These are phyloP conservation scores for Thermoascus crustaceus DNA, from an alignment of 2,329 filamentous ascomycete species.

Conservation along the genomic window DNA sequence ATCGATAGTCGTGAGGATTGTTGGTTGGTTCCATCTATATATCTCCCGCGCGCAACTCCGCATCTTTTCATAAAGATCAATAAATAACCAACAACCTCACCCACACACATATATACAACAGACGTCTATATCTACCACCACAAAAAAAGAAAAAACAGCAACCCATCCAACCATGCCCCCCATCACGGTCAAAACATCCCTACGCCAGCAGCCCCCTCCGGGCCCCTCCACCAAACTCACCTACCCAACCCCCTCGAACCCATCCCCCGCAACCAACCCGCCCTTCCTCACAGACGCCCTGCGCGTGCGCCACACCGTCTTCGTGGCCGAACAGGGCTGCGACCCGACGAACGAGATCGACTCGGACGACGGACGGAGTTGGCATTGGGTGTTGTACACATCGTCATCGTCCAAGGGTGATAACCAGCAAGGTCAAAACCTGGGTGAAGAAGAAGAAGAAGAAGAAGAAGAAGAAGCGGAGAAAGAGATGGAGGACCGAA, in stretches of 20 bases:
- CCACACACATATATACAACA: too few species aligned
- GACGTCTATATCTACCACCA: background rate
- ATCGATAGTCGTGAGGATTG: too few species aligned
- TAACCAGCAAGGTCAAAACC: slow-evolving; percentile 40
- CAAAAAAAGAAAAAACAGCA: background rate
- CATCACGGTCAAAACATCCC: slow-evolving; percentile 8
- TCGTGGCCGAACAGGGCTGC: slow-evolving; percentile 50
- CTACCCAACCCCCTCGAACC: slow-evolving; percentile 18
- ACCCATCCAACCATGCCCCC: background rate
- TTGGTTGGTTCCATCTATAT: too few species aligned
- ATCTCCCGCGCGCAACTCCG: too few species aligned
- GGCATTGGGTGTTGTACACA: slow-evolving; percentile 80
- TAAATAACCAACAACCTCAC: too few species aligned
- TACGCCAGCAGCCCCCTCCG: slow-evolving; percentile 22
- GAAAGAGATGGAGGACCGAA: slow-evolving; percentile 24
- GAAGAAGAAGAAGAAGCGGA: slow-evolving; percentile 33
- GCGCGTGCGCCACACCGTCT: slow-evolving; percentile 49
- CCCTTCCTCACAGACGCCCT: slow-evolving; percentile 53
- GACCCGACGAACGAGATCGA: slow-evolving; percentile 66
- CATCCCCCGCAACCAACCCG: slow-evolving; percentile 31
- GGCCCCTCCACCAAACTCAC: slow-evolving; percentile 9
- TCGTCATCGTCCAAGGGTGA: slow-evolving; percentile 20
- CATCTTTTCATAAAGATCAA: too few species aligned
- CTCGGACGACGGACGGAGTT: slow-evolving; percentile 66
- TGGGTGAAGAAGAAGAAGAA: slow-evolving; percentile 36